Conservation (phyloP, 2,329 filamentous ascomycete genomes). For the Fusarium sp. region DNA sequence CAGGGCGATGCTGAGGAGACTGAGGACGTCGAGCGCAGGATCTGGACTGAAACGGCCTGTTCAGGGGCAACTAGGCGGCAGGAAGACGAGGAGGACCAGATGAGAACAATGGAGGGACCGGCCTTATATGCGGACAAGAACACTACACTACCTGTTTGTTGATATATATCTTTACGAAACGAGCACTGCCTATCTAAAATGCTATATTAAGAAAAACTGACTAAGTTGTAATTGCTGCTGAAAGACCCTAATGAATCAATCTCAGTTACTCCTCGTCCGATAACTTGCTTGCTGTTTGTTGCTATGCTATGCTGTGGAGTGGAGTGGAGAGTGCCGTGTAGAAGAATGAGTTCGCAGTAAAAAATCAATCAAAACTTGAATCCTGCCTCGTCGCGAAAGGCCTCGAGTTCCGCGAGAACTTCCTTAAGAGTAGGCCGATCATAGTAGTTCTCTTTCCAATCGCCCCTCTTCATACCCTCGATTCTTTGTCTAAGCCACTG, state of each 20-base stretch:
- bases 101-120: constrained; percentile 35
- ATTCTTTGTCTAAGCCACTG: constrained; percentile 59
- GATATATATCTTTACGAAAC: constrained; percentile 14
- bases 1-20: constrained; percentile 48
- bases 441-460: constrained; percentile 66
- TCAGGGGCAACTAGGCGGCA: constrained; percentile 42
- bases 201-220: neutral
- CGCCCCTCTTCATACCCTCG: constrained; percentile 54
- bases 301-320: constrained; percentile 7
- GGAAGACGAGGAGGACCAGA: constrained; percentile 53
- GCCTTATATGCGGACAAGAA: neutral
- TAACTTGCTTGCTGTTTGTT: neutral
- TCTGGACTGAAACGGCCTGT: constrained; percentile 52
- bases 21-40: constrained; percentile 48
- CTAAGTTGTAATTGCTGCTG: neutral
- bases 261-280: constrained; percentile 5
- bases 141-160: constrained; percentile 10
- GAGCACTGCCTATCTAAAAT: neutral
- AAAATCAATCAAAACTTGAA: constrained; percentile 27
- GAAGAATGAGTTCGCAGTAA: neutral
- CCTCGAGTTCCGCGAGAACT: constrained; percentile 53
- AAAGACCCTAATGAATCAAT: neutral
- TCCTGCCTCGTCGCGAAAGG: constrained; percentile 44
- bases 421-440: constrained; percentile 61
- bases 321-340: constrained; percentile 12